Evolutionary conservation across 345 rosid genomes (phyloP), one percentile per base, ranked within the genome.

Genomic region (Eucalyptus sp.): DNA sequence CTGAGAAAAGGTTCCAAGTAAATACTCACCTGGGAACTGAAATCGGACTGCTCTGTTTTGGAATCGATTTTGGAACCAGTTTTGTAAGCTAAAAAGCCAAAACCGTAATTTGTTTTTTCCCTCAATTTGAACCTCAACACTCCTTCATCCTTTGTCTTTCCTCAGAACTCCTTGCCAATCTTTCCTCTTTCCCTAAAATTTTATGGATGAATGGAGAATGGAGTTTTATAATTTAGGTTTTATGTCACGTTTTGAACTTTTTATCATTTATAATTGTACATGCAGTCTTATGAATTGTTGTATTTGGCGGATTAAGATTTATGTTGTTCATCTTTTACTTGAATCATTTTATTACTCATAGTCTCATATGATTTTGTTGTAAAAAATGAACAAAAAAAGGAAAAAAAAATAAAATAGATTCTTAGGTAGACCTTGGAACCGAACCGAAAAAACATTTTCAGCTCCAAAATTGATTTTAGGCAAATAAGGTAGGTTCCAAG

Each of bases 11-110:
- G 60, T 56, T 56, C 25, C 12, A 56, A 56, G 27, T 56, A 22
- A 22, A 56, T 22, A 56, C 12, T 2, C 1, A 56, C 60, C 5
- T 18, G 0, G 12, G 60, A 56, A 56, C 1, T 0, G 0, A 22
- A 22, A 20, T 9, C 0, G 12, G 0, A 22, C 0, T 22, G 2
- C 56, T 52, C 56, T 18, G 1, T 3, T 52, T 52, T 18, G 24
- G 4, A 22, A 20, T 27, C 5, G 0, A 20, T 52, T 52, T 52
- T 2, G 1, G 24, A 52, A 52, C 58, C 58, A 0, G 4, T 56
- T 56, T 56, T 56, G 7, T 22, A 56, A 56, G 27, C 10, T 22
- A 2, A 17, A 52, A 52, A 52, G 4, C 24, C 25, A 7, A 52
- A 52, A 52, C 1, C 10, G 1, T 8, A 52, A 52, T 52, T 52